A percentile compares a stretch with the other conserved stretches of the same genome.
These are phyloP conservation scores for Peziza echinospora DNA, from an alignment of 495 filamentous ascomycete genomes.

Conservation along the genomic window DNA sequence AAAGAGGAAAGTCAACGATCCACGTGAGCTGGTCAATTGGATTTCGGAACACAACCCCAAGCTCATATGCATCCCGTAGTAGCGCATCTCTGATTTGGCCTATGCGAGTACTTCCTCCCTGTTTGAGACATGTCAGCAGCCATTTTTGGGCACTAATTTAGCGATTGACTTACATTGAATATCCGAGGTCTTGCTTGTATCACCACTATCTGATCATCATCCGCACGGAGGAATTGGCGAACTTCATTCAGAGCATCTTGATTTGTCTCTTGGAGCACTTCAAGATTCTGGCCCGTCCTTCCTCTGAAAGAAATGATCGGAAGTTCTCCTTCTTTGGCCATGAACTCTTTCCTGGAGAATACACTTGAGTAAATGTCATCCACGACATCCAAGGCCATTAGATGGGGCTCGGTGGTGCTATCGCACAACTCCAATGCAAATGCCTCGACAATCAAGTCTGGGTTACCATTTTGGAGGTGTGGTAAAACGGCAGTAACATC, in stretches of 20 bases:
- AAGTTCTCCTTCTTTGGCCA: background rate
- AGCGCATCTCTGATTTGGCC: slow-evolving; percentile 55
- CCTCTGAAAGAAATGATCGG: background rate
- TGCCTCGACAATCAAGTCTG: background rate
- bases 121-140: no score
- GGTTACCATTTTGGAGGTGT: background rate
- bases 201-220: background rate
- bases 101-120: slow-evolving; percentile 55
- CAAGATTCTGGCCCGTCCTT: background rate
- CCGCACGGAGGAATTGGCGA: background rate
- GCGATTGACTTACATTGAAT: background rate
- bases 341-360: background rate
- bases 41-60: slow-evolving; percentile 33
- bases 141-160: no score
- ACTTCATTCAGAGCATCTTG: background rate
- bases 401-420: no score
- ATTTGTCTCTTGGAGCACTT: background rate
- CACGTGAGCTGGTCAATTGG: slow-evolving; percentile 48
- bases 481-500: background rate
- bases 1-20: slow-evolving; percentile 80
- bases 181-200: background rate
- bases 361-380: background rate
- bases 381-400: background rate
- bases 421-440: background rate
- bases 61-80: slow-evolving; percentile 39